Evolutionary conservation across 2,329 filamentous ascomycete genomes (phyloP), one percentile per base, ranked within the genome.

Genomic region (Fusarium secorum): DNA sequence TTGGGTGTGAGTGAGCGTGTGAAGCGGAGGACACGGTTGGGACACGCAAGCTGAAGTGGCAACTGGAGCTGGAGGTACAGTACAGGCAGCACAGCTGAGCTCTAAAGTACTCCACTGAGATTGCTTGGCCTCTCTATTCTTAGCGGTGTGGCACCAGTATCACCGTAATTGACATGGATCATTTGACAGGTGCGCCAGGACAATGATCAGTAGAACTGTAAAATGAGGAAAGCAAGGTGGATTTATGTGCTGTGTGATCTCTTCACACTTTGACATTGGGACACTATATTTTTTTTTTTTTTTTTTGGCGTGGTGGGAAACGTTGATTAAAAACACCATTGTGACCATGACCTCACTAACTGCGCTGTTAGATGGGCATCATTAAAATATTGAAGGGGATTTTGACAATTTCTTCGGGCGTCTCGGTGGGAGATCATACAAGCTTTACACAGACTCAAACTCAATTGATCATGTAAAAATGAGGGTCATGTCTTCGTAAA

Each of bases 1-100:
- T 39, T 41, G 45, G 49, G 39, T 18, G 32, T 45, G 51, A 30
- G 30, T 41, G 49, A 35, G 42, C 38, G 22, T 67, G 48, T 54
- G 52, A 64, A 60, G 60, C 60, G 60, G 64, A 69, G 62, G 67
- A 71, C 60, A 60, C 62, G 62, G 46, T 65, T 64, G 42, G 18
- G 56, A 62, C 70, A 48, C 68, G 69, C 69, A 72, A 72, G 32
- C 64, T 53, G 11, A 36, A 57, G 49, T 26, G 42, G 22, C 35
- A 39, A 14, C 26, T 48, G 41, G 41, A 45, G 17, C 42, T 20
- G 45, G 45, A 32, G 28, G 38, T 15, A 28, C 22, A 13, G 10
- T 26, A 14, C 28, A 28, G 38, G 60, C 52, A 42, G 30, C 54
- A 57, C 38, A 38, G 8, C 32, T 33, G 28, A 13, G 61, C 35